These are phyloP conservation scores for Geotrichum cucujoidarum DNA, from an alignment of 1,139 yeast genomes.

Conservation along the genomic window DNA sequence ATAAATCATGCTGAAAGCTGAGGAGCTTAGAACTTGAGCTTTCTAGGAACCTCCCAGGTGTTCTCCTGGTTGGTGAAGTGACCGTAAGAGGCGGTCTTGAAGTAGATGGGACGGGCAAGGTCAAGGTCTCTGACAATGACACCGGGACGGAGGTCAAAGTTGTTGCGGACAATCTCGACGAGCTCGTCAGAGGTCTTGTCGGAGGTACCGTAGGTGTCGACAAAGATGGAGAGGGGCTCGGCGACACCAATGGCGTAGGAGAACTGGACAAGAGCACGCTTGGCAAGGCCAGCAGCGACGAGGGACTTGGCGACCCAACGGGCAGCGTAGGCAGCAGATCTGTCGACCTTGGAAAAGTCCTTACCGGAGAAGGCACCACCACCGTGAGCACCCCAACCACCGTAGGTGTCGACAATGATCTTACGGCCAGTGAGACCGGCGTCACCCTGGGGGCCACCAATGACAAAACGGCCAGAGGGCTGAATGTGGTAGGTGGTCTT, in stretches of 20 bases:
- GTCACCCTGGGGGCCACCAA: constrained; percentile 99
- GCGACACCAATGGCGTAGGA: constrained; percentile 99
- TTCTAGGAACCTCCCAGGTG: constrained; percentile 98
- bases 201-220: constrained; percentile 97
- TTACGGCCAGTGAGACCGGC: constrained; percentile 99
- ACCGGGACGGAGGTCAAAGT: constrained; percentile 99
- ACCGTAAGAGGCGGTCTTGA: constrained; percentile 98
- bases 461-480: constrained; percentile 99
- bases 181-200: constrained; percentile 82
- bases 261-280: constrained; percentile 96
- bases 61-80: constrained; percentile 98
- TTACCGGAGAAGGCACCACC: constrained; percentile 99
- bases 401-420: constrained; percentile 98
- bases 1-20: background rate
- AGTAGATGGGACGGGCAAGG: constrained; percentile 97
- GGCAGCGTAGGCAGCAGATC: constrained; percentile 99
- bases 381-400: constrained; percentile 99
- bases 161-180: constrained; percentile 82
- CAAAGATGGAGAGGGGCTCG: constrained; percentile 95
- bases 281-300: constrained; percentile 89
- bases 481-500: constrained; percentile 96
- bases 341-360: constrained; percentile 99
- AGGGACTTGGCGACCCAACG: constrained; percentile 99
- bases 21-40: constrained; percentile 58
- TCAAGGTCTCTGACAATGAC: constrained; percentile 93